These are phyloP conservation scores for Teunomyces cretensis DNA, from an alignment of 805 yeast species.

Conservation along the genomic window DNA sequence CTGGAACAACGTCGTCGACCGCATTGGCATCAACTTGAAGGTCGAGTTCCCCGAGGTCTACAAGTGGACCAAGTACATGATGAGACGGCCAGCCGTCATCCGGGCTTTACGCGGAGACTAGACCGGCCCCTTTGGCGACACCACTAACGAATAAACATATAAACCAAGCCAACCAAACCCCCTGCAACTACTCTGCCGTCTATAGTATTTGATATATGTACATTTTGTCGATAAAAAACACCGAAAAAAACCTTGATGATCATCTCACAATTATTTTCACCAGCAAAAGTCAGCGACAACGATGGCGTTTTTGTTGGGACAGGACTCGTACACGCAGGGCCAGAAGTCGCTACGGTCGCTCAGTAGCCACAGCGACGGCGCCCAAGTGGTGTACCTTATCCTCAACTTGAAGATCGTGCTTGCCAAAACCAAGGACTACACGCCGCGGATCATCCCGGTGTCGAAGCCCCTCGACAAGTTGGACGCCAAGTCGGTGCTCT, in stretches of 20 bases:
- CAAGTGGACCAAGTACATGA: slow-evolving; percentile 94
- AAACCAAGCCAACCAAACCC: background rate
- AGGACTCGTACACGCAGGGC: slow-evolving; percentile 13
- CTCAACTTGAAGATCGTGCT: slow-evolving; percentile 50
- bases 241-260: background rate
- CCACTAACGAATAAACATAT: background rate
- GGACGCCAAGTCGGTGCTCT: slow-evolving; percentile 50
- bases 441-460: slow-evolving; percentile 61
- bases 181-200: too few relatives aligned
- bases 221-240: background rate
- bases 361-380: slow-evolving; percentile 16
- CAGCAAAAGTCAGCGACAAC: too few relatives aligned
- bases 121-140: background rate
- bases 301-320: slow-evolving; percentile 15
- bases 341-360: slow-evolving; percentile 15
- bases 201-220: background rate
- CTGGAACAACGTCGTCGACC: slow-evolving; percentile 94
- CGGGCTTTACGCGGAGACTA: slow-evolving; percentile 78
- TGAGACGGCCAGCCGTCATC: slow-evolving; percentile 90
- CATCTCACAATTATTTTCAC: background rate
- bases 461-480: slow-evolving; percentile 50
- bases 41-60: slow-evolving; percentile 92
- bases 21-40: slow-evolving; percentile 85
- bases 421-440: slow-evolving; percentile 43
- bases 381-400: slow-evolving; percentile 39